Percentiles rank a stretch among this genome's conserved stretches.
phyloP scores from a whole-genome alignment of 192 early-diverging fungal genomes.

The Pilobolus umbonatus region DNA sequence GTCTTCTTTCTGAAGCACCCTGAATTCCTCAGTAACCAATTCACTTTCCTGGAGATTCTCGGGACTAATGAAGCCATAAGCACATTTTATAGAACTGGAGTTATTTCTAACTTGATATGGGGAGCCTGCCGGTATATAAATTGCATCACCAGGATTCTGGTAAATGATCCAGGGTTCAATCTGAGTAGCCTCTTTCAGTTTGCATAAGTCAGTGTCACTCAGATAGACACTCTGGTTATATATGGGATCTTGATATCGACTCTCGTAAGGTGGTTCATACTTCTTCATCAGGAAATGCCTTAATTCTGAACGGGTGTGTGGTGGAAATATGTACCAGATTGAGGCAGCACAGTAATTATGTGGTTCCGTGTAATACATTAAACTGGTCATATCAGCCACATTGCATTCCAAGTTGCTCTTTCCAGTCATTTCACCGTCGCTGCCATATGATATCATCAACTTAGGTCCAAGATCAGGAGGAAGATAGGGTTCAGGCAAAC shows the following conservation, averaged over 20 bases:
- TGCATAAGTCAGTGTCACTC: slow-evolving; percentile 32
- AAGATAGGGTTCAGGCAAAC: slow-evolving; percentile 46
- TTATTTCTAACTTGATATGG: slow-evolving; percentile 74
- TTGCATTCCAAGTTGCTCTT: slow-evolving; percentile 77
- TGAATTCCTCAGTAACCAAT: slow-evolving; percentile 45
- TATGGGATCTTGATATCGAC: too few relatives aligned
- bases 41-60: slow-evolving; percentile 49
- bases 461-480: slow-evolving; percentile 74
- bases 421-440: slow-evolving; percentile 43
- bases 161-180: slow-evolving; percentile 51
- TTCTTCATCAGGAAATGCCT: slow-evolving; percentile 31
- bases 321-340: slow-evolving; percentile 64
- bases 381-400: slow-evolving; percentile 75
- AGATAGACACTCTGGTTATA: slow-evolving; percentile 68
- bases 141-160: slow-evolving; percentile 68
- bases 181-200: slow-evolving; percentile 37
- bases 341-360: slow-evolving; percentile 26
- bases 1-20: slow-evolving; percentile 42
- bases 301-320: slow-evolving; percentile 26
- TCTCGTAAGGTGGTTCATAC: slow-evolving; percentile 30
- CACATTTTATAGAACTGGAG: slow-evolving; percentile 59
- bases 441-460: slow-evolving; percentile 67
- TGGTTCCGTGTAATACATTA: slow-evolving; percentile 48
- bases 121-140: slow-evolving; percentile 75
- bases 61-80: slow-evolving; percentile 67